Evolutionary conservation across 2,329 filamentous ascomycete genomes (phyloP), one percentile per base, ranked within the genome.

Genomic region (Trichoderma endophyticum): DNA sequence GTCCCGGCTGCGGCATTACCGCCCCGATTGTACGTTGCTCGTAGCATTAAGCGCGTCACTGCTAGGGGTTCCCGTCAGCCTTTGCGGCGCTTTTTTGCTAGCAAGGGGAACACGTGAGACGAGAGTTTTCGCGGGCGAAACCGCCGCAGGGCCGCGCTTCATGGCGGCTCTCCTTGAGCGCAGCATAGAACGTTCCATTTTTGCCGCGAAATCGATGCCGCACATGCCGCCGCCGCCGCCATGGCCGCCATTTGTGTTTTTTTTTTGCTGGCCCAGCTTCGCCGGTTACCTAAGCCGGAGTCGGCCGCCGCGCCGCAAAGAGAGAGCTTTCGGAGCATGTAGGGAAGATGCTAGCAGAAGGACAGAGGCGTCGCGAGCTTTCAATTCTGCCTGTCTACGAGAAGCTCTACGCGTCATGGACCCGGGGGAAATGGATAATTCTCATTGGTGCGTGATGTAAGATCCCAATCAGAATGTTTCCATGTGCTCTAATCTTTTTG

Each of bases 141-240:
- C 57, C 66, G 66, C 57, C 43, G 51, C 51, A 57, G 21, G 18
- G 34, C 65, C 54, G 66, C 66, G 66, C 63, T 66, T 66, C 61
- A 64, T 15, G 30, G 64, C 43, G 64, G 64, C 64, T 36, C 43
- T 26, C 39, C 30, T 34, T 15, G 11, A 15, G 54, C 32, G 6
- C 11, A 21, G 51, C 54, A 59, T 30, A 14, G 39, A 12, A 21
- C 18, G 9, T 15, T 3, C 8, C 18, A n/a, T 12, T 39, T 39
- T 43, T 24, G 60, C 69, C 60, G 34, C 61, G n/a, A 21, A 18
- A 18, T 21, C 28, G n/a, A 61, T 36, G 70, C 70, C 70, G 70
- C 70, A 71, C 3, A 60, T 65, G 70, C 70, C 70, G 70, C 70
- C 54, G 34, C 56, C 43, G 70, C 70, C 56, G 70, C 70, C 28